Conservation (phyloP, 352 stramenopile genomes). For the Pythium chondricola region DNA sequence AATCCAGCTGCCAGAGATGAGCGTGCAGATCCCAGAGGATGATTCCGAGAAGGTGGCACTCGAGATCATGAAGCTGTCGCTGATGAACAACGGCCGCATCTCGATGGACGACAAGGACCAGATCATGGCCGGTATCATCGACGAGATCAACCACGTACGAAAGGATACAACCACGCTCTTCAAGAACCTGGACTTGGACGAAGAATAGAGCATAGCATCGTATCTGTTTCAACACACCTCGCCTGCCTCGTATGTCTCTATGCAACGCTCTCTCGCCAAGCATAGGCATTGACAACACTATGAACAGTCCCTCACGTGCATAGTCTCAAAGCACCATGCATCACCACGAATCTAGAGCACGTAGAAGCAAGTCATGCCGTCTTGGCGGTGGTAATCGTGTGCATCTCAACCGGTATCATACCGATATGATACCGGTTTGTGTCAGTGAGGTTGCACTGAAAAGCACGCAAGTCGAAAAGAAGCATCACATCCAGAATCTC, state of each 20-base stretch:
- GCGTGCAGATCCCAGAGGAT: constrained; percentile 51
- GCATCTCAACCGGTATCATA: background rate
- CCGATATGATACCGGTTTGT: constrained; percentile 1
- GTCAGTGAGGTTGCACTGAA: constrained; percentile 1
- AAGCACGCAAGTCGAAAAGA: constrained; percentile 1
- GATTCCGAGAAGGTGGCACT: constrained; percentile 76
- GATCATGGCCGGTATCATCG: constrained; percentile 71
- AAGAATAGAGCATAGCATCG: too few relatives aligned
- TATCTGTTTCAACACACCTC: background rate
- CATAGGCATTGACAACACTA: too few relatives aligned
- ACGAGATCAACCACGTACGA: constrained; percentile 76
- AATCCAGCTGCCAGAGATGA: constrained; percentile 68
- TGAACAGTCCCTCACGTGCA: too few relatives aligned
- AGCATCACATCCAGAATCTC: constrained; percentile 3
- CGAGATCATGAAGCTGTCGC: constrained; percentile 86
- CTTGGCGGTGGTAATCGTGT: too few relatives aligned
- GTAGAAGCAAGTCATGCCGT: background rate
- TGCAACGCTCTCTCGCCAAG: too few relatives aligned
- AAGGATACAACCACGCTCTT: constrained; percentile 85
- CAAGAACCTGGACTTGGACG: constrained; percentile 54
- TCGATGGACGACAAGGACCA: constrained; percentile 88
- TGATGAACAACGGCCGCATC: constrained; percentile 86
- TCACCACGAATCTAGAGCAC: too few relatives aligned
- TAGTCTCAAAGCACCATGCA: too few relatives aligned
- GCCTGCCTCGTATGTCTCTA: background rate